Evolutionary conservation across 2,329 filamentous ascomycete genomes (phyloP).

Genomic region (Akanthomyces lecanii): DNA sequence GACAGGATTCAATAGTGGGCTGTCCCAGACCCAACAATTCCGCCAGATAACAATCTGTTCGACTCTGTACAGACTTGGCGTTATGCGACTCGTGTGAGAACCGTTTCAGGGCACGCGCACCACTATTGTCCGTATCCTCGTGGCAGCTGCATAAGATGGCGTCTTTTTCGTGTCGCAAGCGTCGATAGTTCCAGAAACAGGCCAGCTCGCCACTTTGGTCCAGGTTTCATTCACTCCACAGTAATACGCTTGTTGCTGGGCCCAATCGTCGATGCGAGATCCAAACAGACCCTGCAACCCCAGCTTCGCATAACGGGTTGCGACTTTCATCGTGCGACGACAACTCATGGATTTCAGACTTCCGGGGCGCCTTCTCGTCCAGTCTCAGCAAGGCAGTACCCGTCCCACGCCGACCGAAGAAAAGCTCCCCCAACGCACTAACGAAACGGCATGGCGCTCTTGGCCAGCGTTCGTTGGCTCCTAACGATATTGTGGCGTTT

Average conservation of each 20-base stretch:
- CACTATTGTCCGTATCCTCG: not conserved
- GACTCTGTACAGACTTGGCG: not conserved
- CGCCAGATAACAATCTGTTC: not conserved
- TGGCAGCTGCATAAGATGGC: slow-evolving; percentile 7
- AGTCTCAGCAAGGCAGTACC: slow-evolving; percentile 1
- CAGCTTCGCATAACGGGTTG: not conserved
- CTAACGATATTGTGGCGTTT: slow-evolving; percentile 1
- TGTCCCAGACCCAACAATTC: not conserved
- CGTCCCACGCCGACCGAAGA: not conserved
- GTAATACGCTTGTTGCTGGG: not conserved
- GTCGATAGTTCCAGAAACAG: slow-evolving; percentile 5
- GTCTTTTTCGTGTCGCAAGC: not conserved
- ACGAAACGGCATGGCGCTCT: slow-evolving; percentile 9
- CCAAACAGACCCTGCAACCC: not conserved
- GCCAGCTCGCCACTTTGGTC: not conserved
- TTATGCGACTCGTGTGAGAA: not conserved
- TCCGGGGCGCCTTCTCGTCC: not conserved
- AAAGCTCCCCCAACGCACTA: slow-evolving; percentile 1
- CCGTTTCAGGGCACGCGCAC: slow-evolving; percentile 7
- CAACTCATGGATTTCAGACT: not conserved
- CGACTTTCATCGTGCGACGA: not conserved
- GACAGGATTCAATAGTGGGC: not conserved
- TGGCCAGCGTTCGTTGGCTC: slow-evolving; percentile 6
- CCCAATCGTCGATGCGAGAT: not conserved
- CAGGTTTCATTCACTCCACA: not conserved